Conservation (phyloP, 495 filamentous ascomycete species). For the Neurospora discreta region DNA sequence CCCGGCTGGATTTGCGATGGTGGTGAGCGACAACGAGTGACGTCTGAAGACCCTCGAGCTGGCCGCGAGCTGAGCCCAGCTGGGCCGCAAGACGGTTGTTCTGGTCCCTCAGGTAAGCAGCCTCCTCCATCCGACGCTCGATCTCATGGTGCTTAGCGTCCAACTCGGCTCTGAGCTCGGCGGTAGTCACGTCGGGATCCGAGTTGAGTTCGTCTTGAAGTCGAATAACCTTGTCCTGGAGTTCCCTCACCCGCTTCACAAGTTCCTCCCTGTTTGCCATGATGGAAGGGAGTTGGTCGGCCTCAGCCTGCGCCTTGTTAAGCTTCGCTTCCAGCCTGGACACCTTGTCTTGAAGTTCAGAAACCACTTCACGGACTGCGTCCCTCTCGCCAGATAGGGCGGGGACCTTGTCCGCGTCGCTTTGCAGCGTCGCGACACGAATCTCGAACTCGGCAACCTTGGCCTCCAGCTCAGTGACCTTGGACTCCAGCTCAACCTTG, state of each 20-base stretch:
- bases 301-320: conserved; percentile 17
- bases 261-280: conserved; percentile 21
- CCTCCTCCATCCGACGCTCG: conserved; percentile 15
- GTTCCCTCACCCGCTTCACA: conserved; percentile 10
- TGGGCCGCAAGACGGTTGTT: conserved; percentile 16
- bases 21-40: conserved; percentile 16
- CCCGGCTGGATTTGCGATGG: conserved; percentile 9
- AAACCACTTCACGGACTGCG: conserved; percentile 17
- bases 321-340: conserved; percentile 17
- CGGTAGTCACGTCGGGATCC: conserved; percentile 14
- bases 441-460: conserved; percentile 10
- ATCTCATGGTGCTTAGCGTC: conserved; percentile 20
- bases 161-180: conserved; percentile 17
- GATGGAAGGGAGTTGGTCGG: conserved; percentile 22
- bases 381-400: conserved; percentile 14
- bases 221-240: conserved; percentile 15
- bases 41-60: conserved; percentile 10
- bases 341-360: conserved; percentile 16
- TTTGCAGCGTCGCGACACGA: conserved; percentile 14
- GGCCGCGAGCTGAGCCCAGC: conserved; percentile 15
- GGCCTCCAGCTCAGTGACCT: conserved; percentile 13
- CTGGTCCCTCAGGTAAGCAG: conserved; percentile 14
- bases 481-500: conserved; percentile 18
- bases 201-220: conserved; percentile 16
- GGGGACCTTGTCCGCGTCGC: conserved; percentile 17